phyloP scores from a whole-genome alignment of 2,329 filamentous ascomycete genomes.

The Sphaerulina vaccinii region DNA sequence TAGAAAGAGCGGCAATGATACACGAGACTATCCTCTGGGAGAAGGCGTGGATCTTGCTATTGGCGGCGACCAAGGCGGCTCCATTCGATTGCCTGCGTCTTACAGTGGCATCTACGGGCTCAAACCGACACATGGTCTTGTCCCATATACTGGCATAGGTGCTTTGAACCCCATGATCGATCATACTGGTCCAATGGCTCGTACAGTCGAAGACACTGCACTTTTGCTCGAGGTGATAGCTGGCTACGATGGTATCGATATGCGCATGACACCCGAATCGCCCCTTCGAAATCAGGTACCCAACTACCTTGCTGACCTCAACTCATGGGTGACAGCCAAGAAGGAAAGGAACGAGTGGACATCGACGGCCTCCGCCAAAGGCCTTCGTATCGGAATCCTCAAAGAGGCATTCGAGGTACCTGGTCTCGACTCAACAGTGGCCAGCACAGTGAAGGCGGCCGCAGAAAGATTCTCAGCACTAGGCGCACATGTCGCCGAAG shows the following conservation, averaged over 20 bases:
- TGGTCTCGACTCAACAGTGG: constrained; percentile 43
- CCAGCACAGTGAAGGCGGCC: constrained; percentile 38
- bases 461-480: constrained; percentile 42
- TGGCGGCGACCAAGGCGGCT: constrained; percentile 60
- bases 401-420: constrained; percentile 45
- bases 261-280: constrained; percentile 44
- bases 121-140: constrained; percentile 69
- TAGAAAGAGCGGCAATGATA: constrained; percentile 26
- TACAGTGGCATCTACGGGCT: constrained; percentile 82
- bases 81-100: constrained; percentile 68
- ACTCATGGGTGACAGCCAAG: constrained; percentile 31
- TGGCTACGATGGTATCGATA: constrained; percentile 48
- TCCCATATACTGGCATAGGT: constrained; percentile 48
- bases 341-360: constrained; percentile 33
- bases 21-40: constrained; percentile 28
- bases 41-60: constrained; percentile 41
- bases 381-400: constrained; percentile 49
- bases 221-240: constrained; percentile 43
- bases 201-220: constrained; percentile 44
- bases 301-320: constrained; percentile 37
- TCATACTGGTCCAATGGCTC: constrained; percentile 47
- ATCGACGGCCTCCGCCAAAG: constrained; percentile 39
- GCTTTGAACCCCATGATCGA: constrained; percentile 46
- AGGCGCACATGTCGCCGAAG: constrained; percentile 47
- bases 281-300: constrained; percentile 40